Base-by-base conservation (phyloP, 1,284 basidiomycete genomes). In the Xanthoconium separans region DNA sequence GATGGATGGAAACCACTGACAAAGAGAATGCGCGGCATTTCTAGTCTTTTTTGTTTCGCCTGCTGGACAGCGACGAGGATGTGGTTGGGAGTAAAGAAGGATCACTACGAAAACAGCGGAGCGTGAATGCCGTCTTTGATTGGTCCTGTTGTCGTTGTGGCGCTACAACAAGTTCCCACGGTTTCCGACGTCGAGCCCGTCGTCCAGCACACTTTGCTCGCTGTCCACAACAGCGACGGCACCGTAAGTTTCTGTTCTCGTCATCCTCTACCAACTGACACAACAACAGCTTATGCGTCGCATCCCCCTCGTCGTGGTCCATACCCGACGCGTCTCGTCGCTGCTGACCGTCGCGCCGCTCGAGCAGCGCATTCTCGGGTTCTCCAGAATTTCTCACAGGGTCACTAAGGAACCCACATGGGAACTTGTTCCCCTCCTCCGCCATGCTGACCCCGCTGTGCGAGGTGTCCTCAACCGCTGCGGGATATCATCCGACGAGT, bases 1-100 rank as follows among this genome's bases (percentile, higher is more conserved):
- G 81, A 74, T 24, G 86, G 82, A 63, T 89, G 84, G 69, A 93
- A 93, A 41, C 91, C 91, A 65, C 88, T 89, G 51, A 94, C 91
- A 68, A 93, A 92, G 57, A 94, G 82, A 60, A 93, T 93, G 61
- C 91, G 85, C 65, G 85, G 85, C 84, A 84, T 84, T 56, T 46
- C 47, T 20, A 22, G 44, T 47, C 54, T 52, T 42, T 53, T 59
- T 56, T 47, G 4, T 31, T 8, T 22, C 12, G 20, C 20, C 27
- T 20, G 30, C 16, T 10, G 7, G 34, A n/a, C 10, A 29, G 33
- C 27, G 34, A 20, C 50, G 42, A 54, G 56, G 55, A 52, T 56
- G 62, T 60, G 56, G 57, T 56, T 4, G 31, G 33, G 47, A 55
- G 58, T 54, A 49, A 60, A 54, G 55, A 56, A 37, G 15, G 20